Evolutionary conservation across 345 rosid species (phyloP), one percentile per base, ranked within the genome.

Genomic region (Ceriops zippeliana): DNA sequence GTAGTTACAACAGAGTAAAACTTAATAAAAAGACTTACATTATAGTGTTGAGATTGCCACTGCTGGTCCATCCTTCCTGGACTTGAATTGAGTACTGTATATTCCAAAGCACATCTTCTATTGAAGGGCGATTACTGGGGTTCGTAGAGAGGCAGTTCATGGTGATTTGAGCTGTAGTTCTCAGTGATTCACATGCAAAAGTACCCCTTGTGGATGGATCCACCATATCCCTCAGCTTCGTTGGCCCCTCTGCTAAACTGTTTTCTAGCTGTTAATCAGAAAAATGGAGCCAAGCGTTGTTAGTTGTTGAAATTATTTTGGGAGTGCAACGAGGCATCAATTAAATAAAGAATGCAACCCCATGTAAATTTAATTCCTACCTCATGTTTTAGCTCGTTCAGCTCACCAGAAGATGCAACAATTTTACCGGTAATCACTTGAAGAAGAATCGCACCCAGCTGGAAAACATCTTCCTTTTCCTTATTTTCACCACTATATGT

Each of bases 51-150:
- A 87, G 89, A 70, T 86, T 90, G 60, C 89, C 98, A 52, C 96
- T 93, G 51, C 89, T 87, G 65, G 79, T 78, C 96, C 95, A 93
- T 74, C 96, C 95, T 74, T 89, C 96, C 66, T 93, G 98, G 51
- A 89, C 90, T 79, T 93, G 98, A 73, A 79, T 83, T 27, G 96
- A 88, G 61, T 89, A 93, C 68, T 91, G 98, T 81, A 93, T 77
- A 75, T 93, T 91, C 97, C 98, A 93, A 1, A 91, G 86, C 65
- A 91, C 93, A 70, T 93, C 97, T 63, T 93, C 98, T 56, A 93
- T 84, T 0, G 98, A 88, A 65, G 97, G 97, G 20, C 95, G 89
- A 61, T 68, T 83, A 58, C 71, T 79, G 27, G 83, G 53, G 66
- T 86, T 95, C 66, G 81, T 82, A 52, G 81, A 75, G 8, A 93